Base-by-base conservation (phyloP, 495 filamentous ascomycete genomes). In the Cladorrhinum samala region DNA sequence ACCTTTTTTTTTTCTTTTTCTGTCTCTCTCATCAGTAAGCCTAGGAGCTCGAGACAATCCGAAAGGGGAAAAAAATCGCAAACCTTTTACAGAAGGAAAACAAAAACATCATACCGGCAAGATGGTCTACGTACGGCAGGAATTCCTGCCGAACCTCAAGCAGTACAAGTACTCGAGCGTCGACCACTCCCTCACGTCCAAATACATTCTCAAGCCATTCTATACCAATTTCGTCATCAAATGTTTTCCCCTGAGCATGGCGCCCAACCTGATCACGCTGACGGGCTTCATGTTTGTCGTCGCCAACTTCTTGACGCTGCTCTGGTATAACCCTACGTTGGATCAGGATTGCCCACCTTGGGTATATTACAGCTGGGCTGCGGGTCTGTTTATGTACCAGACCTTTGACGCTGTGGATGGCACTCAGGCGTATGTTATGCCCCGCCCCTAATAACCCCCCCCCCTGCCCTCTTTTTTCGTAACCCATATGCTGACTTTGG, bases 321-420 rank as follows among this genome's bases (percentile, higher is more conserved):
- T 98, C 46, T 97, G 89, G 87, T 98, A 96, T 72, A 93, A 90
- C 60, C 92, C 93, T n/a, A 86, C 81, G 0, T 75, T 98, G 47
- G 93, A 98, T 69, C 84, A 86, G 67, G 89, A 98, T 67, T 96
- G 91, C 67, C 93, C 93, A 6, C 56, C 77, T 0, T 97, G 92
- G 93, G 93, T 98, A 14, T 98, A 97, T 77, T 85, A 83, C 47
- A 86, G 83, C 56, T 98, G 89, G 84, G 83, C 94, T 18, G 72
- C 86, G 43, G 93, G 93, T 2, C 70, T 98, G 58, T 96, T 96
- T 67, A 70, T 98, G 30, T 98, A 98, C 65, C 93, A 98, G 77
- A 98, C 93, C 1, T 96, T 97, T 69, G 93, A 98, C 72, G 93
- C 92, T 4, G 88, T 96, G 47, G 93, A 98, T 73, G 93, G 93